These are phyloP conservation scores for Rosa hybrid DNA, from an alignment of 331 rosid genomes.

Conservation along the genomic window DNA sequence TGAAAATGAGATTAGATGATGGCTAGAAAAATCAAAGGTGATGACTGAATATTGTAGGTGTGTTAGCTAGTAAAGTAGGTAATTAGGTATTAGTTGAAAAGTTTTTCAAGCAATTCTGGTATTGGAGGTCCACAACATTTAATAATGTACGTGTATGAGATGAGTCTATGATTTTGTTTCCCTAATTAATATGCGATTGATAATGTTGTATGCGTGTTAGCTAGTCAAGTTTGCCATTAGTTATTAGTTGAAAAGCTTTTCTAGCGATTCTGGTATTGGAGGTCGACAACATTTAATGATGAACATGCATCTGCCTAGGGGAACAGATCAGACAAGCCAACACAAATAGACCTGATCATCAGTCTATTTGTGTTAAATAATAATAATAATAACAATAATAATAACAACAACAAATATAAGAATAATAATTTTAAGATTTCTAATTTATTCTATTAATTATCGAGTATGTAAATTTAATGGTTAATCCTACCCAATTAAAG, in stretches of 20 bases:
- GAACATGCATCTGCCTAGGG: not conserved
- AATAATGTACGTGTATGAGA: not conserved
- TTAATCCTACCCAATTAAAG: too few relatives aligned
- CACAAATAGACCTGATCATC: too few relatives aligned
- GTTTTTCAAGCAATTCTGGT: not conserved
- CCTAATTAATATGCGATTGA: not conserved
- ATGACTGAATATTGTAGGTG: too few relatives aligned
- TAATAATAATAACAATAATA: too few relatives aligned
- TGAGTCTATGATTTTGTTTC: not conserved
- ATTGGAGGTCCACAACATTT: not conserved
- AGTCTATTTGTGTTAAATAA: too few relatives aligned
- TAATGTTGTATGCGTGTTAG: not conserved
- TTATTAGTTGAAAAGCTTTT: too few relatives aligned
- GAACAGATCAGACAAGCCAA: not conserved
- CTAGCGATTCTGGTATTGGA: too few relatives aligned
- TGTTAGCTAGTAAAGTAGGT: not conserved
- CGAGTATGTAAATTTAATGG: too few relatives aligned
- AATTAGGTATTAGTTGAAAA: not conserved
- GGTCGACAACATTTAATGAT: too few relatives aligned
- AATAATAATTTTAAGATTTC: too few relatives aligned
- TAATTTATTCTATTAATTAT: too few relatives aligned
- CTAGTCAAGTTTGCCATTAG: not conserved
- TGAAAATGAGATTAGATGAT: not conserved
- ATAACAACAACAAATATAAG: too few relatives aligned
- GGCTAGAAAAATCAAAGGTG: not conserved